Percentiles rank a stretch among this genome's conserved stretches.
Conservation (phyloP, 768 basidiomycete species). For the Suillus clintonianus region DNA sequence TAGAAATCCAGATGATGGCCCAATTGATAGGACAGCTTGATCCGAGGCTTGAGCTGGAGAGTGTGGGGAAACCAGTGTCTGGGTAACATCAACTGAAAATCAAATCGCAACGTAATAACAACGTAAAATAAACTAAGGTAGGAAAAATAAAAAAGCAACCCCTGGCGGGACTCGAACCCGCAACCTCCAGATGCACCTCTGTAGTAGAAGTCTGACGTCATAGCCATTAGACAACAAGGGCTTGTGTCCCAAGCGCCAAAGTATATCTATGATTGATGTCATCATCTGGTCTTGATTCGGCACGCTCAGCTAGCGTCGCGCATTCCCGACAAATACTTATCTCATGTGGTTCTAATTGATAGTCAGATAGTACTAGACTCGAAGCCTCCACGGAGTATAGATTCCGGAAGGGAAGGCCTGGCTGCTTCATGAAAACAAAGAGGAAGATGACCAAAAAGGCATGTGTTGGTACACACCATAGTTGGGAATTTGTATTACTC, state of each 20-base stretch:
- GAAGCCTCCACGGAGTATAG: neutral
- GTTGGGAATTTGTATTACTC: neutral
- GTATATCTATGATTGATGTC: neutral
- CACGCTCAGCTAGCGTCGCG: too few species aligned
- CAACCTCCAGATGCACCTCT: conserved; percentile 69
- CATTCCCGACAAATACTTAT: neutral
- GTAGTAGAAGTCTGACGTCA: conserved; percentile 85
- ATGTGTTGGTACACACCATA: neutral
- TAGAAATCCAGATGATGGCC: neutral
- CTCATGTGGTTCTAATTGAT: neutral
- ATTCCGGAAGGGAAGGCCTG: neutral
- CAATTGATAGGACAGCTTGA: neutral
- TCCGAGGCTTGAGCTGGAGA: neutral
- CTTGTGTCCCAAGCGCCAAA: conserved; percentile 21
- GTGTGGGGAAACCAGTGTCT: too few species aligned
- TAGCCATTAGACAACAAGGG: conserved; percentile 89
- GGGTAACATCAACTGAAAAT: neutral
- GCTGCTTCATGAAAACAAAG: neutral
- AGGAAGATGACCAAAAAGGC: neutral
- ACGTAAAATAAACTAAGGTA: neutral
- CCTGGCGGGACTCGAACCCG: conserved; percentile 86
- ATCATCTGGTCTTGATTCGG: neutral
- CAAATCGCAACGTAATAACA: neutral
- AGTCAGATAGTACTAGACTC: neutral
- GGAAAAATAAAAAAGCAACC: conserved; percentile 40